Conservation (phyloP, 1,139 yeast species). For the Kodamaea plutei region DNA sequence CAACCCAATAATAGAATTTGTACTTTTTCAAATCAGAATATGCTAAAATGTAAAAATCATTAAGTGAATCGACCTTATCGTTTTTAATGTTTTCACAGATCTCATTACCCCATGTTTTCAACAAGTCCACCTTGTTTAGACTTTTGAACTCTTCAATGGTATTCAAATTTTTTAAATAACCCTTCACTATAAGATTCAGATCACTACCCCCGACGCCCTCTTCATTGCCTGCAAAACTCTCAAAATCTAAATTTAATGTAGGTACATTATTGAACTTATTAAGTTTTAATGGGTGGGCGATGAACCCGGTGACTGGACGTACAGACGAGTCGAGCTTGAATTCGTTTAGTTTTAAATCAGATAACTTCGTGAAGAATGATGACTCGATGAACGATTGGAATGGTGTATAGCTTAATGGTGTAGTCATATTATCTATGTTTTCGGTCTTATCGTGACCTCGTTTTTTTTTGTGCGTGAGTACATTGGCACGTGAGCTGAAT, state of each 20-base stretch:
- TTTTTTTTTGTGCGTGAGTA: no score
- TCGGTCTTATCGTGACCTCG: no score
- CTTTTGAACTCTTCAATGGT: constrained; percentile 80
- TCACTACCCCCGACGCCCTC: constrained; percentile 27
- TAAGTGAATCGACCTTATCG: constrained; percentile 13
- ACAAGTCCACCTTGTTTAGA: constrained; percentile 55
- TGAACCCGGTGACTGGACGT: constrained; percentile 36
- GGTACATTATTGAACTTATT: constrained; percentile 43
- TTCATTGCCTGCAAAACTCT: constrained; percentile 39
- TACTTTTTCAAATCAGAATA: constrained; percentile 89
- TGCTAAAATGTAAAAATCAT: constrained; percentile 56
- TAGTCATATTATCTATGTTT: no score
- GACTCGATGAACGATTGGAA: constrained; percentile 77
- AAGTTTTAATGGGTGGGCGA: constrained; percentile 27
- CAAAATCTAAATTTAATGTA: constrained; percentile 33
- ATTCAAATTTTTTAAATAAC: constrained; percentile 57
- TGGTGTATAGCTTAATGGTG: no score
- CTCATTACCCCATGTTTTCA: constrained; percentile 43
- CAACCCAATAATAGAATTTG: constrained; percentile 85
- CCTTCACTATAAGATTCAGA: constrained; percentile 13
- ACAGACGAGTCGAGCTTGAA: constrained; percentile 56
- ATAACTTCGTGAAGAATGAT: constrained; percentile 73
- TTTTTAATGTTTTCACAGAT: constrained; percentile 15
- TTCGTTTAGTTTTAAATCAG: constrained; percentile 62
- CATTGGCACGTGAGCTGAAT: no score